Evolutionary conservation across 2,329 filamentous ascomycete species (phyloP).

Genomic region (Cladosporium sp.): DNA sequence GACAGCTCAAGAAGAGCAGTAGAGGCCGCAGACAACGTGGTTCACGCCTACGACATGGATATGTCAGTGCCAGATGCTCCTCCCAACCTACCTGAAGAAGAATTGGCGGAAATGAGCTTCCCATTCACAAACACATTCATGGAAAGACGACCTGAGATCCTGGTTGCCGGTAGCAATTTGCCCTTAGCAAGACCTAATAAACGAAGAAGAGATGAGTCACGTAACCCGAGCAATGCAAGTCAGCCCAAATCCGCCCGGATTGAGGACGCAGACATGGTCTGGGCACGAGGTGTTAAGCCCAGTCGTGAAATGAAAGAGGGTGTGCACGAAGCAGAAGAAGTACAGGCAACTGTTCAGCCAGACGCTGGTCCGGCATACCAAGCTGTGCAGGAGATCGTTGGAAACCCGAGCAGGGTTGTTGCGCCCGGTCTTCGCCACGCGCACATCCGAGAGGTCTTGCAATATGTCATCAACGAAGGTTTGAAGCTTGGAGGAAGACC

Average conservation of each 20-base stretch:
- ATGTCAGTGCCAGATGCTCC: constrained; percentile 65
- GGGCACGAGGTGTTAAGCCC: constrained; percentile 18
- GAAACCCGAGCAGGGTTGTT: constrained; percentile 29
- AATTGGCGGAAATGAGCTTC: constrained; percentile 23
- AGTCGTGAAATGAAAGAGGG: constrained; percentile 26
- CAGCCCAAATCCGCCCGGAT: constrained; percentile 21
- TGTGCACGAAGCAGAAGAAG: constrained; percentile 25
- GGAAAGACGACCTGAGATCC: constrained; percentile 40
- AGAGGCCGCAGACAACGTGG: constrained; percentile 70
- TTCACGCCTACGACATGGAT: constrained; percentile 70
- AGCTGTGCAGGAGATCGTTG: constrained; percentile 7
- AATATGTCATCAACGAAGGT: constrained; percentile 50
- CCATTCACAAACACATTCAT: constrained; percentile 19
- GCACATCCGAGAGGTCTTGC: constrained; percentile 46
- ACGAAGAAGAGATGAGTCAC: constrained; percentile 34
- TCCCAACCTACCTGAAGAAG: constrained; percentile 29
- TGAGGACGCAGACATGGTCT: constrained; percentile 18
- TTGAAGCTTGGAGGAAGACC: constrained; percentile 50
- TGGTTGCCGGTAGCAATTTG: constrained; percentile 41
- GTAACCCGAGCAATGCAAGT: constrained; percentile 24
- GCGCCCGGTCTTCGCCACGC: constrained; percentile 46
- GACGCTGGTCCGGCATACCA: constrained; percentile 3
- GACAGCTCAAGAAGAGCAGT: constrained; percentile 68
- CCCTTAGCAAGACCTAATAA: constrained; percentile 40
- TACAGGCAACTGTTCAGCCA: constrained; percentile 17